Base-by-base conservation (phyloP, 2,329 filamentous ascomycete genomes). In the Cladophialophora carrionii region DNA sequence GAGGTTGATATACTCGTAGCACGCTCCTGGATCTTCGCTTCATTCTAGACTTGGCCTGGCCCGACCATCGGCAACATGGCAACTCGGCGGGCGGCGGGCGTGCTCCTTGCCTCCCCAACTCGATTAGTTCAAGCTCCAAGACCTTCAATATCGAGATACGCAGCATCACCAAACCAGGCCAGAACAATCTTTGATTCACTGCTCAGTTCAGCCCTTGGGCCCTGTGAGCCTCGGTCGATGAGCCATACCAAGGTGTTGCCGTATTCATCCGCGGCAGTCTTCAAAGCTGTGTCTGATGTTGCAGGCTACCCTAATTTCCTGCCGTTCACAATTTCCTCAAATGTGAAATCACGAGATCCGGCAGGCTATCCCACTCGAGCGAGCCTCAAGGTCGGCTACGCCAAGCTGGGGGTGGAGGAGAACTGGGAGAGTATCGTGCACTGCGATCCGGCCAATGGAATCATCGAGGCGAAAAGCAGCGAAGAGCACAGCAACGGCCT, bases 231-330 rank as follows among this genome's bases (percentile, higher is more conserved):
- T 49, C 90, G 93, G 74, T 86, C 81, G 69, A 83, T 98, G 63
- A 86, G 85, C 58, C 92, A 92, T 10, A 83, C 84, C 22, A 90
- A 92, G 67, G 89, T 84, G 3, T 88, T 98, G 14, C 90, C 90
- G 14, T 96, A 96, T 81, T 80, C 88, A 0, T 81, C 87, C 34
- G 73, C 78, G 4, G 82, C 86, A 1, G 87, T 99, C 71, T 99
- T 95, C 85, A 82, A 83, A 71, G 85, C 97, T 61, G 93, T 99
- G 76, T 88, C 92, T 79, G 92, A 97, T 78, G 88, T 99, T 70
- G 86, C 91, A 77, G 87, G 87, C 68, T 99, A 99, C 85, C 82
- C 84, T 43, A 77, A 82, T 70, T 99, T 98, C 82, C 86, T 99
- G n/a, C 95, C 95, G 10, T 97, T 96, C 84, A 96, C 94, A 79